Evolutionary conservation across 331 rosid species (phyloP).

Genomic region (Arachis monticola): DNA sequence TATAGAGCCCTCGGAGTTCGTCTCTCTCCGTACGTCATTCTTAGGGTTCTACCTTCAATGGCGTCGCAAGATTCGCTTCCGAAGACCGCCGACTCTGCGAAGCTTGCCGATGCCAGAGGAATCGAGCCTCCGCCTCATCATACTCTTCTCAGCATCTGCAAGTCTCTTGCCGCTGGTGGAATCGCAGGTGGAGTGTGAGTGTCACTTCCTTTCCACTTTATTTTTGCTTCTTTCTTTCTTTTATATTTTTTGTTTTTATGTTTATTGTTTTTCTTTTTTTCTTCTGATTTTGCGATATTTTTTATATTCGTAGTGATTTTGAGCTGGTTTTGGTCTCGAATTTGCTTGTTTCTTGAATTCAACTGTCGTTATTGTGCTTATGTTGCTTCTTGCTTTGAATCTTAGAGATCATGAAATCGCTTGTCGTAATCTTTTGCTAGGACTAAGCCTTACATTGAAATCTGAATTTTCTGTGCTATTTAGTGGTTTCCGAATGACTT

Average conservation of each 20-base stretch:
- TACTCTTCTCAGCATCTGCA: slow-evolving; percentile 53
- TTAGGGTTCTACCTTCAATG: slow-evolving; percentile 45
- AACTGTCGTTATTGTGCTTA: background rate
- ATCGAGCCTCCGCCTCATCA: slow-evolving; percentile 56
- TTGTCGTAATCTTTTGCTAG: background rate
- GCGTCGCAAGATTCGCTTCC: slow-evolving; percentile 49
- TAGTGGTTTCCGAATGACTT: background rate
- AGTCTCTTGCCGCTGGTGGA: slow-evolving; percentile 70
- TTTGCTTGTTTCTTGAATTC: background rate
- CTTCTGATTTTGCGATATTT: background rate
- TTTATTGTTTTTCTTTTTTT: background rate
- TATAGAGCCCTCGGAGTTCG: slow-evolving; percentile 8
- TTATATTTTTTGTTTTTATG: background rate
- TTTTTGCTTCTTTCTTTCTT: background rate
- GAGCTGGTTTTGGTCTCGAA: background rate
- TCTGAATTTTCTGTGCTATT: background rate
- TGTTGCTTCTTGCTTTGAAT: background rate
- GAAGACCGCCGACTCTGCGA: slow-evolving; percentile 46
- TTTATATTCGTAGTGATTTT: background rate
- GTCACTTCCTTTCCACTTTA: background rate
- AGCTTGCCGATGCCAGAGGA: slow-evolving; percentile 49
- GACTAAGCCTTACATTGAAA: background rate
- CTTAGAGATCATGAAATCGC: slow-evolving; percentile 4
- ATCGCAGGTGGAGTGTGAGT: slow-evolving; percentile 76
- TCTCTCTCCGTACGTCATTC: background rate